Base-by-base conservation (phyloP, 768 basidiomycete genomes). In the Fistulinella prunicolor region DNA sequence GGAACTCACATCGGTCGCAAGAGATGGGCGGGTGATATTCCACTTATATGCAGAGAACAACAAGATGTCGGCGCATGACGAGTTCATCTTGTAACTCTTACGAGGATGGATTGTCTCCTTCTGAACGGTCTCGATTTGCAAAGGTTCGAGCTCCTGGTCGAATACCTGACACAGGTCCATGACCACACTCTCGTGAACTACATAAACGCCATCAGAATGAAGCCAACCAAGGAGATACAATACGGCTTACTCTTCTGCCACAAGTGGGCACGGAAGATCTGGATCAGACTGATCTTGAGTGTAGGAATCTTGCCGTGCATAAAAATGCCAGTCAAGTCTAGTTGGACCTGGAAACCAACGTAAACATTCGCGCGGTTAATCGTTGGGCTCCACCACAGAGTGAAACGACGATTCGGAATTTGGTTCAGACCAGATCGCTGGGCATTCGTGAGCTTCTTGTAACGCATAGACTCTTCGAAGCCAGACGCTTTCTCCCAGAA, bases 1-100 rank as follows among this genome's bases (percentile, higher is more conserved):
- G 16, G 0, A 22, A 72, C 84, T 64, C 63, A 88, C 89, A 61
- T 99, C 95, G 7, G 94, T 94, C 21, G 94, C 86, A 21, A 99
- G 82, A 4, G 93, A 95, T 2, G 96, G 96, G 17, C 95, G 84
- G 5, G 94, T 84, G 51, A 98, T 96, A 68, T 96, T 97, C 96
- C 96, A 99, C 81, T 92, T 93, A 69, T 91, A 89, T 1, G 90
- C 88, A 12, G 94, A 96, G 81, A 99, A 98, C 42, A 99, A 77
- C 17, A 99, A 76, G 63, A 99, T 95, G 63, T 99, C 96, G 43
- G 95, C 95, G 56, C 95, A 97, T n/a, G 94, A 95, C 8, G 94
- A 96, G 73, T 99, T 99, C 96, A 99, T 98, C 82, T 99, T 99
- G 82, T 99, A 99, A 77, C 93, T 96, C 78, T 97, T 97, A 72